Conservation (phyloP, 2,329 filamentous ascomycete genomes). For the Paraphaeosphaeria minitans region DNA sequence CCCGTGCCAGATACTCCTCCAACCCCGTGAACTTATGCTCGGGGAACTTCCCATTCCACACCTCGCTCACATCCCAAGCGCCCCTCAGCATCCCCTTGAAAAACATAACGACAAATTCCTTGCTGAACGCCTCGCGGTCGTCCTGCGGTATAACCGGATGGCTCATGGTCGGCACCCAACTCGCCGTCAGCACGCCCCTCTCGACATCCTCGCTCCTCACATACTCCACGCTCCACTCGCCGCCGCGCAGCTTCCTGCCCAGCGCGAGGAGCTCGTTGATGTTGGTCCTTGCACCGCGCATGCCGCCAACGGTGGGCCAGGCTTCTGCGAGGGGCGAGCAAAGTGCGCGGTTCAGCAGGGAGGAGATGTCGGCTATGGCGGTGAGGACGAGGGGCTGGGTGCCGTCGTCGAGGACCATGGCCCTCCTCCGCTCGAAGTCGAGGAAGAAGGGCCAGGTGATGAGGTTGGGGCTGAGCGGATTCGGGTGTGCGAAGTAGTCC, state of each 20-base stretch:
- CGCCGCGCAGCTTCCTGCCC: slow-evolving; percentile 36
- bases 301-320: slow-evolving; percentile 38
- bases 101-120: slow-evolving; percentile 49
- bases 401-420: slow-evolving; percentile 37
- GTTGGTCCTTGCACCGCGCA: slow-evolving; percentile 28
- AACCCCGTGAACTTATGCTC: slow-evolving; percentile 51
- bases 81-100: slow-evolving; percentile 51
- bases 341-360: slow-evolving; percentile 34
- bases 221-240: slow-evolving; percentile 49
- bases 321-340: slow-evolving; percentile 20
- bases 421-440: slow-evolving; percentile 32
- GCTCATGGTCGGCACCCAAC: slow-evolving; percentile 48
- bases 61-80: slow-evolving; percentile 51
- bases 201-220: slow-evolving; percentile 56
- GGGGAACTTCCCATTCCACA: slow-evolving; percentile 54
- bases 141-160: slow-evolving; percentile 47
- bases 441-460: slow-evolving; percentile 43
- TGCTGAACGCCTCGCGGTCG: slow-evolving; percentile 40
- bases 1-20: slow-evolving; percentile 51
- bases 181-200: slow-evolving; percentile 46
- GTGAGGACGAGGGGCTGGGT: slow-evolving; percentile 35
- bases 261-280: slow-evolving; percentile 36
- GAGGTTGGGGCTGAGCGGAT: slow-evolving; percentile 54
- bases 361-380: slow-evolving; percentile 29
- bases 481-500: slow-evolving; percentile 60